Base-by-base conservation (phyloP, 2,329 filamentous ascomycete genomes). In the Mariannaea elegans region DNA sequence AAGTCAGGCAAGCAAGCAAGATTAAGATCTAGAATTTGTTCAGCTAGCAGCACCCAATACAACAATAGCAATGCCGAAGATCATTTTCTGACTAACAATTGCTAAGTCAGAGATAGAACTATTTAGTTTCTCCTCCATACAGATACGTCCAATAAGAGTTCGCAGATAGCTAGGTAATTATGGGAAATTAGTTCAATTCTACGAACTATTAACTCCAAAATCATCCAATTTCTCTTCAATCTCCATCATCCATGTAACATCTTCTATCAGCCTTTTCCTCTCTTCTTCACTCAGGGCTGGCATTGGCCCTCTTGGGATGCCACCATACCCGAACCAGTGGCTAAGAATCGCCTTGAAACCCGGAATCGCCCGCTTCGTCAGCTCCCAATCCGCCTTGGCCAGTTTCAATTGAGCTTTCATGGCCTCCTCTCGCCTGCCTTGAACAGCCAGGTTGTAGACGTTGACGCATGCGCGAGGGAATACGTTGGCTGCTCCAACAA, bases 301-400 rank as follows among this genome's bases (percentile, higher is more conserved):
- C 65, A 94, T 82, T 50, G 92, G 92, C 69, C 84, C 82, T 61
- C 92, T 85, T 4, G 92, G 91, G 73, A 87, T 87, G 3, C 90
- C 91, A 29, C 92, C 92, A 73, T 95, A 96, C 42, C 92, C 92
- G 72, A 87, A 93, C 75, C 93, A 93, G 65, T 81, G 86, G 80
- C 94, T 87, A 67, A 96, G 88, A 7, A 90, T 91, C 66, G 86
- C 86, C 83, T 96, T 96, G 19, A 93, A 94, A 13, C 91, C 92
- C 1, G 92, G 89, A 69, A 95, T 93, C 32, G 91, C 91, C 1
- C 89, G 83, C 79, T 93, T 93, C 59, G 92, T 95, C 53, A 94
- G 80, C 42, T 89, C 87, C 92, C 92, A 96, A 76, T 96, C 92
- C 29, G 89, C 89, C 71, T 87, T 88, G 69, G 89, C 88, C 62